Evolutionary conservation across 129 eudicot genomes (phyloP).

Genomic region (Saposhnikovia divaricata): DNA sequence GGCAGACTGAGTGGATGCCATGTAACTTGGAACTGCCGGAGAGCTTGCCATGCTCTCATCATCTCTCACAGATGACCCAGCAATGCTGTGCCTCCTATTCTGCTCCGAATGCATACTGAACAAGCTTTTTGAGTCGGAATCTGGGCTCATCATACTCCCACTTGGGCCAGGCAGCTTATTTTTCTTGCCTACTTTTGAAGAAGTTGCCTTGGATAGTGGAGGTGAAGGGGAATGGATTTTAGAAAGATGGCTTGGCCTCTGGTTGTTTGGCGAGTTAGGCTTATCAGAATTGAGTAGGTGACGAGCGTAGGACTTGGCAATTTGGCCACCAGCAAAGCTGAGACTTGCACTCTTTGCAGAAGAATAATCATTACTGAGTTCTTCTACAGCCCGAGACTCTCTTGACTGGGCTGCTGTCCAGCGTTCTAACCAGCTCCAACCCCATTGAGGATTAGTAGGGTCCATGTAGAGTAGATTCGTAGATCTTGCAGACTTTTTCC

Average conservation of each 20-base stretch:
- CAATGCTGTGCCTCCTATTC: constrained; percentile 76
- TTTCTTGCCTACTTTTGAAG: constrained; percentile 27
- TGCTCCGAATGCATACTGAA: constrained; percentile 69
- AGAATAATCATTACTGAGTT: constrained; percentile 31
- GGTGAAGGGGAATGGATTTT: constrained; percentile 34
- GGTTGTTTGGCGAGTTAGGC: constrained; percentile 23
- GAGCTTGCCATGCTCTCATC: constrained; percentile 89
- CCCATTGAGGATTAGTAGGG: constrained; percentile 96
- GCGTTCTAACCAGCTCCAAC: constrained; percentile 98
- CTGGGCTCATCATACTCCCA: constrained; percentile 37
- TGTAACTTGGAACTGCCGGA: constrained; percentile 73
- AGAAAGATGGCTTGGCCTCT: constrained; percentile 20
- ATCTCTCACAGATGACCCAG: constrained; percentile 72
- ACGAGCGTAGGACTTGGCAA: constrained; percentile 72
- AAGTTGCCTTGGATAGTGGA: constrained; percentile 33
- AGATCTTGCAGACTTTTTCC: constrained; percentile 68
- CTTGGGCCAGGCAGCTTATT: constrained; percentile 46
- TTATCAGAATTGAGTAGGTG: constrained; percentile 59
- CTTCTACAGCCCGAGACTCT: constrained; percentile 38
- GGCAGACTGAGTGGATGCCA: constrained; percentile 80
- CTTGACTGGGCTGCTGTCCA: constrained; percentile 71
- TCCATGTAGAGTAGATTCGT: constrained; percentile 76
- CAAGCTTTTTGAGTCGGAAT: constrained; percentile 55
- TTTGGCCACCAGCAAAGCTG: constrained; percentile 45
- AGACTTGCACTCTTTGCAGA: constrained; percentile 37